Evolutionary conservation across 2,329 filamentous ascomycete genomes (phyloP), one percentile per base, ranked within the genome.

Genomic region (Sporothrix variecibatus): DNA sequence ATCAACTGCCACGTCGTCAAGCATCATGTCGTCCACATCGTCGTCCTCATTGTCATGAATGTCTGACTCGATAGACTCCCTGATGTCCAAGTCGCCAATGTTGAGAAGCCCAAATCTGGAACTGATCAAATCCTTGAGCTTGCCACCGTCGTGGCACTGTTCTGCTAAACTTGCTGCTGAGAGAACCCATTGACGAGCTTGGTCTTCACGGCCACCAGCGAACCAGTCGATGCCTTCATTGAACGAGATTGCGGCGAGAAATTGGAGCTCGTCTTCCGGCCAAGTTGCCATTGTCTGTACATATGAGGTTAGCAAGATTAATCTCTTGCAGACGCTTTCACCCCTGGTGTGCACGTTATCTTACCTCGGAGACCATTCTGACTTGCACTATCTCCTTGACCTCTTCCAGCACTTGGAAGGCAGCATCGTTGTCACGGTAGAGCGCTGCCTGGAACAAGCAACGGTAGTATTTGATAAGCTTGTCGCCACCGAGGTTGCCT

Each of bases 381-480:
- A 87, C 84, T 71, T 83, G 82, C 7, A 88, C 87, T 72, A 91
- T 85, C 1, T 80, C 80, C 1, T 86, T 85, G 0, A 90, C 88
- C 78, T 94, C 90, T n/a, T 90, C 86, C 8, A 94, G 82, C 3
- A 94, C 85, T 64, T 86, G 84, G 69, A 92, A 83, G 11, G 89
- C 88, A 20, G 90, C 81, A 0, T 81, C 81, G 26, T 89, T 86
- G 65, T 90, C 86, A 4, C 87, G 83, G 1, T 87, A 83, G 0
- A 94, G 82, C 0, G 92, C 87, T 0, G 90, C 85, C 75, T 93
- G 91, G 76, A 95, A 93, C 1, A 96, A 85, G 78, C 93, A 94
- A 0, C 93, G 89, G 64, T 95, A 88, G 84, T 96, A 97, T 78
- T 92, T 92, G 8, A 92, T 88, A 0, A 97, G 84, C 77, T 89